phyloP scores from a whole-genome alignment of 768 basidiomycete genomes.

The Phaffia australis region DNA sequence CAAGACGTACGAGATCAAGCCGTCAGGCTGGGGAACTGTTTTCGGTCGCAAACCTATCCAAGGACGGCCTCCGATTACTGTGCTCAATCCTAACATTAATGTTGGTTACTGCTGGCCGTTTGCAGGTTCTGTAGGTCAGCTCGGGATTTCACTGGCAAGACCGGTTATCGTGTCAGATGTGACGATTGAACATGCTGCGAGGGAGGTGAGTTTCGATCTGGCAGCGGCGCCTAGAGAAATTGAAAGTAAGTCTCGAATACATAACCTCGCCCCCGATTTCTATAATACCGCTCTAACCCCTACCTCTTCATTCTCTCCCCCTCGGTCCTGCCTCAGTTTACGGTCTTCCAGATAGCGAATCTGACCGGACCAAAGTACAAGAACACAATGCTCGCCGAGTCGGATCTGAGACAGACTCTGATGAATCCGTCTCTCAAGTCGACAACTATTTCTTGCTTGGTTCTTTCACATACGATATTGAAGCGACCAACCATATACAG shows the following conservation, averaged over 20 bases:
- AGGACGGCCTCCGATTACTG: constrained; percentile 73
- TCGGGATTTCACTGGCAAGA: constrained; percentile 67
- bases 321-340: constrained; percentile 40
- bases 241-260: constrained; percentile 47
- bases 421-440: constrained; percentile 8
- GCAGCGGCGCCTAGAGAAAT: constrained; percentile 70
- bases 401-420: constrained; percentile 14
- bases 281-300: neutral
- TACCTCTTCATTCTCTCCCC: neutral
- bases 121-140: constrained; percentile 59
- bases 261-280: neutral
- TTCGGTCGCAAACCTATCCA: constrained; percentile 29
- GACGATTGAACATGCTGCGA: constrained; percentile 77
- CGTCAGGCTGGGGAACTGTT: constrained; percentile 36
- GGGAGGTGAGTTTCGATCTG: constrained; percentile 70
- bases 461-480: constrained; percentile 54
- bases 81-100: constrained; percentile 72
- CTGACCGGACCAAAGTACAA: constrained; percentile 54
- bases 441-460: constrained; percentile 50
- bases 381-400: constrained; percentile 43
- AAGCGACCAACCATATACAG: constrained; percentile 54
- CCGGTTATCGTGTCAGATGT: constrained; percentile 53
- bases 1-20: constrained; percentile 54
- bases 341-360: constrained; percentile 70
- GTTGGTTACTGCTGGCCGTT: constrained; percentile 93